Conservation (phyloP, 495 filamentous ascomycete species). For the Sabuloglossum arenarium region DNA sequence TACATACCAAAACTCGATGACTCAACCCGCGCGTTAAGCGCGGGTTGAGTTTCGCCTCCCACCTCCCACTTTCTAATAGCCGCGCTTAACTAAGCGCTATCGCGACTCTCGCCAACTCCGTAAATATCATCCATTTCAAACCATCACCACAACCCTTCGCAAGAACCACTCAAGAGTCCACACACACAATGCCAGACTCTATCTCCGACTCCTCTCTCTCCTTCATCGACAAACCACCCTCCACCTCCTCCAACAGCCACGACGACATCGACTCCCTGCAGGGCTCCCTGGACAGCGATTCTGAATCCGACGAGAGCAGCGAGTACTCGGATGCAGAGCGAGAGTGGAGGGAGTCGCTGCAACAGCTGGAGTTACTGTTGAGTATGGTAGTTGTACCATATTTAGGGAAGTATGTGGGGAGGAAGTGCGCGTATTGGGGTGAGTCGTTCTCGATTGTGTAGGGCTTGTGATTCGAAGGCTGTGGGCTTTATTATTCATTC, state of each 20-base stretch:
- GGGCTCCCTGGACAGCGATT: conserved; percentile 29
- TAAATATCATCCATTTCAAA: neutral
- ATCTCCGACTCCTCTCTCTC: conserved; percentile 18
- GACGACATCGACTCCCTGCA: conserved; percentile 66
- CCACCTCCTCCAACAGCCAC: conserved; percentile 10
- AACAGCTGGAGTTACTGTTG: conserved; percentile 79
- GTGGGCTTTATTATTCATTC: neutral
- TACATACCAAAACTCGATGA: neutral
- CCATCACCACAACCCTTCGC: neutral
- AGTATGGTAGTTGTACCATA: conserved; percentile 90
- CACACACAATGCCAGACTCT: conserved; percentile 6
- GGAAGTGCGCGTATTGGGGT: conserved; percentile 96
- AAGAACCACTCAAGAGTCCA: neutral
- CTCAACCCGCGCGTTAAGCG: neutral
- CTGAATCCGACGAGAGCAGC: conserved; percentile 22
- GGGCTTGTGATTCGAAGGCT: neutral
- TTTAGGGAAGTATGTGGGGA: conserved; percentile 77
- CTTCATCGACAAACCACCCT: neutral
- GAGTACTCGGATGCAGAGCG: conserved; percentile 48
- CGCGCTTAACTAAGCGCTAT: no score
- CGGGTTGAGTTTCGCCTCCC: no score
- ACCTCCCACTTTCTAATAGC: neutral
- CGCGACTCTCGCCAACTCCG: no score
- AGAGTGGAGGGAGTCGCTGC: conserved; percentile 83
- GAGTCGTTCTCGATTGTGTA: conserved; percentile 19